Evolutionary conservation across 2,329 filamentous ascomycete genomes (phyloP), one percentile per base, ranked within the genome.

Genomic region (Pseudovirgaria hyperparasitica): DNA sequence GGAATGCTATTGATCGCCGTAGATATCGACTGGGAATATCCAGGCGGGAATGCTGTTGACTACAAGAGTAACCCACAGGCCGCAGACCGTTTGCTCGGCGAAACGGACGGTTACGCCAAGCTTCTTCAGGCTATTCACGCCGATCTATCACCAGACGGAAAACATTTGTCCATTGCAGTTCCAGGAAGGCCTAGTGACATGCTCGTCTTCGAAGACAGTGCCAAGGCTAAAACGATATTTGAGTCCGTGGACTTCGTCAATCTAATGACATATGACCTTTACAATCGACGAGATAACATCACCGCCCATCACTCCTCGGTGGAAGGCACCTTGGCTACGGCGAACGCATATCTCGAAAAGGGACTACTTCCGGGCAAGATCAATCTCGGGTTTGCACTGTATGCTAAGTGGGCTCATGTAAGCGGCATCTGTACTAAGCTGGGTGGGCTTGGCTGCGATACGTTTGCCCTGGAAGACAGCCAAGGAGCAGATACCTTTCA

Each of bases 181-280:
- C 76, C 77, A 0, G 76, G 70, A 2, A 61, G 70, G 10, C 55
- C 60, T 20, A 54, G 56, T 9, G 76, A 82, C 41, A 77, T 81
- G 70, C 65, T 81, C 4, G 75, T 72, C n/a, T 81, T 70, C 43
- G 4, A 49, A 63, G 15, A 67, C 69, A 6, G 58, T 72, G 0
- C 70, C 71, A 2, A 53, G n/a, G n/a, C n/a, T n/a, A n/a, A n/a
- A n/a, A n/a, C 60, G 31, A 76, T 81, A 37, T 69, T 67, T 56
- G 45, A 55, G 9, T 58, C 61, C 2, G 64, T 80, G n/a, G 73
- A 82, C 44, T 76, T 72, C 41, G 59, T 81, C 42, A 81, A 81
- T 39, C n/a, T n/a, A n/a, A 81, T 81, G 76, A 64, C 67, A 2
- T 82, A 82, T 46, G 77, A 82, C 43, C 46, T 82, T 25, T 76